Percentiles rank a stretch among this genome's conserved stretches.
These are phyloP conservation scores for Ceratocystis albifundus DNA, from an alignment of 2,329 filamentous ascomycete species.

Conservation along the genomic window DNA sequence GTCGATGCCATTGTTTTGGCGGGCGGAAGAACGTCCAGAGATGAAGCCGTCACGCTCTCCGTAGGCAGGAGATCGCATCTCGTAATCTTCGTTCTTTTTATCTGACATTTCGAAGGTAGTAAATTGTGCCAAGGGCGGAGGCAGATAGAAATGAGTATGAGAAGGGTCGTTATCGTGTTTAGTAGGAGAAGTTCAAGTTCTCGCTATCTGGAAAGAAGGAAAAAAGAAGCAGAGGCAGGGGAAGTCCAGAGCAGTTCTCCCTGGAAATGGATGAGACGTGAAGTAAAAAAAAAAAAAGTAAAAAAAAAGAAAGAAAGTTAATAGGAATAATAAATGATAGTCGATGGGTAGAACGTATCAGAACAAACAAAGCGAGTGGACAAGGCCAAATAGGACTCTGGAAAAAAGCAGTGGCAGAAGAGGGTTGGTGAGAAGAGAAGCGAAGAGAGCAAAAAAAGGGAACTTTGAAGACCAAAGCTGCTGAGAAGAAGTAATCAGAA, in stretches of 20 bases:
- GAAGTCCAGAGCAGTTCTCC: constrained; percentile 1
- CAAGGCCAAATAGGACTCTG: constrained; percentile 11
- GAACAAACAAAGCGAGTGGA: constrained; percentile 15
- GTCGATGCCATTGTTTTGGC: constrained; percentile 26
- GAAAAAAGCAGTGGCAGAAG: not conserved
- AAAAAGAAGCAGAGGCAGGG: not conserved
- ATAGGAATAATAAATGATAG: constrained; percentile 3
- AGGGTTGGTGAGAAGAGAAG: constrained; percentile 3
- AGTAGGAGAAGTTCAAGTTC: not conserved
- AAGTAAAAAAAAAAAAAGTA: constrained; percentile 14
- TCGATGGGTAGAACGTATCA: not conserved
- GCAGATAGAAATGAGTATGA: not conserved
- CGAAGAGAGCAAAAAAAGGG: not conserved
- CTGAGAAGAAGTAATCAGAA: not conserved
- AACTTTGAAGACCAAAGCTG: not conserved
- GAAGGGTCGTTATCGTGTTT: not conserved
- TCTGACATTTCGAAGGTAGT: constrained; percentile 52
- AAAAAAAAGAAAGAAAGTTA: constrained; percentile 11
- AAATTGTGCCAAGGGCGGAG: not conserved
- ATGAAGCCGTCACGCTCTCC: constrained; percentile 44
- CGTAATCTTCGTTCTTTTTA: constrained; percentile 78
- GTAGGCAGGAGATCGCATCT: constrained; percentile 53
- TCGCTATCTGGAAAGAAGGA: not conserved
- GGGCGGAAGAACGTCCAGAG: constrained; percentile 28
- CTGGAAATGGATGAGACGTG: constrained; percentile 15